A percentile compares a stretch with the other conserved stretches of the same genome.
Evolutionary conservation across 257 asterid species (phyloP).

Genomic region (Jasminum sambac): DNA sequence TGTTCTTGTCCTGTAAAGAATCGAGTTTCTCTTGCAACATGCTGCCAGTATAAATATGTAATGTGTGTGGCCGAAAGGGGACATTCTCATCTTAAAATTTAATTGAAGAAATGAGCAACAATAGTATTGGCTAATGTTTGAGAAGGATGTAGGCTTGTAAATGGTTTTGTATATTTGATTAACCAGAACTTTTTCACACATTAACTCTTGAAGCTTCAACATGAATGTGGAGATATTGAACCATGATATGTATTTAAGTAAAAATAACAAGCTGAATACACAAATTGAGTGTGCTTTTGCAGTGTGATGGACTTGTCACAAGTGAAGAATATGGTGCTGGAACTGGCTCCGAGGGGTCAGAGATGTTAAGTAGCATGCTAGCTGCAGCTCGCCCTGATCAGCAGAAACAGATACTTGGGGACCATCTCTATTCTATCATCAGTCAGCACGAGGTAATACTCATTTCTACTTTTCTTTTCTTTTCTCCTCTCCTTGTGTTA

Average conservation of each 20-base stretch:
- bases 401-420: constrained; percentile 76
- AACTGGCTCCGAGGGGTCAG: constrained; percentile 44
- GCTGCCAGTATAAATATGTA: background rate
- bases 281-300: background rate
- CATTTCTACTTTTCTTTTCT: background rate
- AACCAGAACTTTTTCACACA: too few species aligned
- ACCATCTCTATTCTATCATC: constrained; percentile 75
- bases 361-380: constrained; percentile 64
- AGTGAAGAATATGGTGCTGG: constrained; percentile 34
- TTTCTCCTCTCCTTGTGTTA: background rate
- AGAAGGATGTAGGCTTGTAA: too few species aligned
- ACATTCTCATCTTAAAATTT: background rate
- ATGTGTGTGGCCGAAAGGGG: background rate
- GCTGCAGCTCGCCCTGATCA: constrained; percentile 61
- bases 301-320: constrained; percentile 9
- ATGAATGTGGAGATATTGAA: too few species aligned
- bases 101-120: background rate
- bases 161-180: too few species aligned
- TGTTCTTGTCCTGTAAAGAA: background rate
- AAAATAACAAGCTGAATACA: too few species aligned
- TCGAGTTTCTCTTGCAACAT: background rate
- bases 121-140: too few species aligned
- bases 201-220: too few species aligned
- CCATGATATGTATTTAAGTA: too few species aligned
- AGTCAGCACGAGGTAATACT: constrained; percentile 50